phyloP scores from a whole-genome alignment of 2,329 filamentous ascomycete species.

The Ascosphaera pollenicola region DNA sequence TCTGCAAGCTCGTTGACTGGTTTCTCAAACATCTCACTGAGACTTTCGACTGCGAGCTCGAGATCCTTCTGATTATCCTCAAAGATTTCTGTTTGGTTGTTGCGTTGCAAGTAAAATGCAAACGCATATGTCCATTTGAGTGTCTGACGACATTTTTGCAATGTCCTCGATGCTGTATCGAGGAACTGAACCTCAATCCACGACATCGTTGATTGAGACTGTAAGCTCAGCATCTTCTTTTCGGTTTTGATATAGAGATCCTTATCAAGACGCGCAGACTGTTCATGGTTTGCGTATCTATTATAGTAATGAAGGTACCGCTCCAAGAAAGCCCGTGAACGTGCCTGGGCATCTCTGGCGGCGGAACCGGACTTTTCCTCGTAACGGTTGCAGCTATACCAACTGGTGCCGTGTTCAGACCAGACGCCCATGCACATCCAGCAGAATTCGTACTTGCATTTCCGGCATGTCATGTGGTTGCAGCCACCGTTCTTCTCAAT shows the following conservation, averaged over 20 bases:
- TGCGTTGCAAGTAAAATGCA: constrained; percentile 87
- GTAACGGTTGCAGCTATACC: constrained; percentile 98
- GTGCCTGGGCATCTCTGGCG: constrained; percentile 77
- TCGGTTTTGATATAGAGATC: constrained; percentile 93
- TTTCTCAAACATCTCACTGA: constrained; percentile 99
- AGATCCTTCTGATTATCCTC: constrained; percentile 98
- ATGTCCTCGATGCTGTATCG: constrained; percentile 72
- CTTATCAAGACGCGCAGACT: constrained; percentile 88
- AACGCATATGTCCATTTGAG: constrained; percentile 99
- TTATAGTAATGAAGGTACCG: constrained; percentile 99
- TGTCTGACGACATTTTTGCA: constrained; percentile 94
- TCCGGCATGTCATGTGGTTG: constrained; percentile 95
- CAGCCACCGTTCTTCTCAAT: constrained; percentile 98
- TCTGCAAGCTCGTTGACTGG: constrained; percentile 66
- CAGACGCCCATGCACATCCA: constrained; percentile 99
- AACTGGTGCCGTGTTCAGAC: constrained; percentile 96
- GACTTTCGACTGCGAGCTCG: constrained; percentile 85
- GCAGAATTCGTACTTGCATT: constrained; percentile 92
- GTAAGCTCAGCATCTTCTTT: constrained; percentile 95
- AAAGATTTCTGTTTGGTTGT: constrained; percentile 92
- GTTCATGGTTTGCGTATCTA: constrained; percentile 95
- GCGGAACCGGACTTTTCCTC: constrained; percentile 90
- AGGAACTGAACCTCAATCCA: constrained; percentile 99
- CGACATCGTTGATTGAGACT: constrained; percentile 83
- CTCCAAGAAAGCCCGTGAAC: constrained; percentile 72